Evolutionary conservation across 495 filamentous ascomycete species (phyloP).

Genomic region (Penicillium desertorum): DNA sequence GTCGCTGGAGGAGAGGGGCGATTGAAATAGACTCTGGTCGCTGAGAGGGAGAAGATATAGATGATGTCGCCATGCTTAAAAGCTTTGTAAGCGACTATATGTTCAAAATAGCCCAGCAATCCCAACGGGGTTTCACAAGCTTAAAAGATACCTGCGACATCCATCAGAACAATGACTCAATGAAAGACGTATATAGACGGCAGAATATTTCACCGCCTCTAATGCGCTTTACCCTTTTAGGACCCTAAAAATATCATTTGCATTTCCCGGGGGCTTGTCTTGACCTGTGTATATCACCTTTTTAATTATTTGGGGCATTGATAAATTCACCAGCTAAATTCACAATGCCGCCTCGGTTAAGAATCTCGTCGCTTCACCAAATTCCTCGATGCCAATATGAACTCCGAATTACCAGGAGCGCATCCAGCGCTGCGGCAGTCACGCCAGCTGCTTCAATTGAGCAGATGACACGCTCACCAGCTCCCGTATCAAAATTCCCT

Average conservation of each 20-base stretch:
- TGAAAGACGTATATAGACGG: slow-evolving; percentile 18
- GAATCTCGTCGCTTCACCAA: slow-evolving; percentile 37
- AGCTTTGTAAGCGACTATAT: background rate
- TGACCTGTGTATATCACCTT: slow-evolving; percentile 22
- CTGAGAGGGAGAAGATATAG: slow-evolving; percentile 25
- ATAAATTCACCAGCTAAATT: slow-evolving; percentile 6
- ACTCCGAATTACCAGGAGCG: slow-evolving; percentile 32
- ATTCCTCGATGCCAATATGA: slow-evolving; percentile 39
- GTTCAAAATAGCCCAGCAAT: background rate
- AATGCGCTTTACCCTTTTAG: slow-evolving; percentile 18
- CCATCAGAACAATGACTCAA: slow-evolving; percentile 1
- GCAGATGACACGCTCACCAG: slow-evolving; percentile 54
- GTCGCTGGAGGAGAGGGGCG: slow-evolving; percentile 72
- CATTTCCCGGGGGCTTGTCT: slow-evolving; percentile 13
- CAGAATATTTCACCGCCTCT: slow-evolving; percentile 22
- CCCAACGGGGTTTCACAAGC: slow-evolving; percentile 5
- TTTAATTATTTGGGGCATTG: slow-evolving; percentile 6
- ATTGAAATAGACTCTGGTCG: slow-evolving; percentile 62
- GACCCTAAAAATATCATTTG: slow-evolving; percentile 33
- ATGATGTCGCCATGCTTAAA: slow-evolving; percentile 16
- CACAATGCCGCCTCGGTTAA: slow-evolving; percentile 52
- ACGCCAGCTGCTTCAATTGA: slow-evolving; percentile 52
- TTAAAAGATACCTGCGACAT: background rate
- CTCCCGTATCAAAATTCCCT: slow-evolving; percentile 56
- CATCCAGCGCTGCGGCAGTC: slow-evolving; percentile 41